These are phyloP conservation scores for Castanea crenata DNA, from an alignment of 306 rosid genomes.

Conservation along the genomic window DNA sequence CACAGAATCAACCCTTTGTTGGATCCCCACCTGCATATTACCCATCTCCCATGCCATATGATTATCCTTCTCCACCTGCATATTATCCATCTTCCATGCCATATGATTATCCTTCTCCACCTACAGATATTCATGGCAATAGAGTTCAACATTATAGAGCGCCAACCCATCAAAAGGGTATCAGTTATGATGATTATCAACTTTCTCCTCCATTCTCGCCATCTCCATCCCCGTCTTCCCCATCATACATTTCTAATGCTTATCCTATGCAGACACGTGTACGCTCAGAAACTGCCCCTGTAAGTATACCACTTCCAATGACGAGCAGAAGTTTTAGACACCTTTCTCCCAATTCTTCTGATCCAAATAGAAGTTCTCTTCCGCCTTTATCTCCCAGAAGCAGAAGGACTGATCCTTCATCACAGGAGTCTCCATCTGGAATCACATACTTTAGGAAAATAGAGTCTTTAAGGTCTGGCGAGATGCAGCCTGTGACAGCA, in stretches of 20 bases:
- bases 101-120: slow-evolving; percentile 54
- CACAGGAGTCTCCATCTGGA: slow-evolving; percentile 80
- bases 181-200: slow-evolving; percentile 60
- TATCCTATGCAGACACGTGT: slow-evolving; percentile 47
- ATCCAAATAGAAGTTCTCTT: slow-evolving; percentile 66
- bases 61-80: slow-evolving; percentile 56
- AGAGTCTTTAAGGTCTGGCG: slow-evolving; percentile 59
- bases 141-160: slow-evolving; percentile 43
- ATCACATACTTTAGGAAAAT: slow-evolving; percentile 62
- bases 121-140: slow-evolving; percentile 45
- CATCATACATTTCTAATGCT: slow-evolving; percentile 41
- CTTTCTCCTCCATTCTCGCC: slow-evolving; percentile 90
- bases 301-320: slow-evolving; percentile 64
- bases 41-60: slow-evolving; percentile 48
- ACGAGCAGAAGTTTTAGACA: slow-evolving; percentile 51
- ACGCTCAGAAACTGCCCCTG: slow-evolving; percentile 76
- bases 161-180: slow-evolving; percentile 39
- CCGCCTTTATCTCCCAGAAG: slow-evolving; percentile 85
- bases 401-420: slow-evolving; percentile 50
- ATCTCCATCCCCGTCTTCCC: slow-evolving; percentile 76
- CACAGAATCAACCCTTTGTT: slow-evolving; percentile 41
- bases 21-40: slow-evolving; percentile 68
- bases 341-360: slow-evolving; percentile 69
- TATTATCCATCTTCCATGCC: slow-evolving; percentile 54
- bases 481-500: slow-evolving; percentile 31